Percentiles rank a stretch among this genome's conserved stretches.
These are phyloP conservation scores for Diplosphaera chodatii DNA, from an alignment of 139 green algal species.

Conservation along the genomic window DNA sequence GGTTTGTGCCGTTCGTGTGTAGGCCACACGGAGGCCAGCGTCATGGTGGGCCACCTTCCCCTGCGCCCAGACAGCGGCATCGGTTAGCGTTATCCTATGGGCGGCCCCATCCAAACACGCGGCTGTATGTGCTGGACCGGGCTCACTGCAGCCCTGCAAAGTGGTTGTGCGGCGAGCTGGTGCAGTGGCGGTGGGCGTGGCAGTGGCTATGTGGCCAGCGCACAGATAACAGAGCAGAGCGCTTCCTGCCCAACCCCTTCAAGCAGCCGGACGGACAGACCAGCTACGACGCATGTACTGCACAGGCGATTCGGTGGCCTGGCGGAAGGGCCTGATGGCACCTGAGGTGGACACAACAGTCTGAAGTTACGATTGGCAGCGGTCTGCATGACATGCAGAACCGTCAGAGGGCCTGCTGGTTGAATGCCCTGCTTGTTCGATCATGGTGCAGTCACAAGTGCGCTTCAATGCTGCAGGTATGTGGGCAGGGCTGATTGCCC, in stretches of 20 bases:
- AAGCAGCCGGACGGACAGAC: background rate
- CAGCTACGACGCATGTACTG: constrained; percentile 32
- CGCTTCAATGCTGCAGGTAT: constrained; percentile 2
- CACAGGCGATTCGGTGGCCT: constrained; percentile 38
- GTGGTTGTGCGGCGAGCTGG: constrained; percentile 41
- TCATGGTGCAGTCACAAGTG: background rate
- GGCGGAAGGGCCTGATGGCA: constrained; percentile 16
- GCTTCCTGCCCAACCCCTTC: constrained; percentile 43
- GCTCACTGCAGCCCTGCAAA: background rate
- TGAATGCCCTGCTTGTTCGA: no score
- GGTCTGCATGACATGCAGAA: background rate
- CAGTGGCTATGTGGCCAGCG: constrained; percentile 26
- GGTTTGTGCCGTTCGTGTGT: background rate
- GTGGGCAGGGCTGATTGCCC: constrained; percentile 32
- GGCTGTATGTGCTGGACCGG: background rate
- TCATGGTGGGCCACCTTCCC: constrained; percentile 6
- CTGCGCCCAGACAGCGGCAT: constrained; percentile 1
- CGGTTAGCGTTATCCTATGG: constrained; percentile 22
- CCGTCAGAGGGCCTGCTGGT: no score
- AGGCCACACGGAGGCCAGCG: constrained; percentile 8
- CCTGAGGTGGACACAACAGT: constrained; percentile 1
- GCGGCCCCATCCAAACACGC: background rate
- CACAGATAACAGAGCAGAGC: constrained; percentile 32
- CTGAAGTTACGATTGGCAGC: no score
- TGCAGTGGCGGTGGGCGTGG: constrained; percentile 33